A percentile compares a stretch with the other conserved stretches of the same genome.
Evolutionary conservation across 176 grass and related monocot species (phyloP).

Genomic region (Typha latifolia): DNA sequence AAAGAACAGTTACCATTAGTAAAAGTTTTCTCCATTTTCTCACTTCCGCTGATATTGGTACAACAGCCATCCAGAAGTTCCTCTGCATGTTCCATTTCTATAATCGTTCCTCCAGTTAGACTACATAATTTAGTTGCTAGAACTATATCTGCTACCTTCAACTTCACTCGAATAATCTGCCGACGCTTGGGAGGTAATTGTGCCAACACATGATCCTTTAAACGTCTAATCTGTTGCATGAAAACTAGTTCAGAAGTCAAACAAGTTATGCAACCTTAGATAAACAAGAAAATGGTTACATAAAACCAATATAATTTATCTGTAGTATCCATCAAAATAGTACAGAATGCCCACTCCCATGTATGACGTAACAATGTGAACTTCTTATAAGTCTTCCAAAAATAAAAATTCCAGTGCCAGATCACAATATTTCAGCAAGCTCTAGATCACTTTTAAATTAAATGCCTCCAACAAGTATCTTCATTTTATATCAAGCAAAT

Average conservation of each 20-base stretch:
- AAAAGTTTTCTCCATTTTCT: neutral
- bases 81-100: slow-evolving; percentile 13
- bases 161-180: slow-evolving; percentile 71
- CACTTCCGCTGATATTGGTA: slow-evolving; percentile 19
- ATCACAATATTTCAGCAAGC: neutral
- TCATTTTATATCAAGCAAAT: too few relatives aligned
- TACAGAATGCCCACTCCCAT: neutral
- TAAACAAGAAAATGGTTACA: neutral
- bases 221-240: slow-evolving; percentile 58
- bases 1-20: too few relatives aligned
- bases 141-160: slow-evolving; percentile 58
- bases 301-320: too few relatives aligned
- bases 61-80: neutral
- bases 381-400: neutral
- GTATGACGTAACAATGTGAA: neutral
- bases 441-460: neutral
- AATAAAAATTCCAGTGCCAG: neutral
- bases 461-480: too few relatives aligned
- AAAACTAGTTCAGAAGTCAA: slow-evolving; percentile 17
- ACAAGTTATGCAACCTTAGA: neutral
- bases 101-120: neutral
- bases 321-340: too few relatives aligned
- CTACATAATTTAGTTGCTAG: slow-evolving; percentile 26
- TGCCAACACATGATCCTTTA: slow-evolving; percentile 82
- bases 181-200: slow-evolving; percentile 85